Percentiles rank a stretch among this genome's conserved stretches.
phyloP scores from a whole-genome alignment of 1,284 basidiomycete species.

The Boletus smithii region DNA sequence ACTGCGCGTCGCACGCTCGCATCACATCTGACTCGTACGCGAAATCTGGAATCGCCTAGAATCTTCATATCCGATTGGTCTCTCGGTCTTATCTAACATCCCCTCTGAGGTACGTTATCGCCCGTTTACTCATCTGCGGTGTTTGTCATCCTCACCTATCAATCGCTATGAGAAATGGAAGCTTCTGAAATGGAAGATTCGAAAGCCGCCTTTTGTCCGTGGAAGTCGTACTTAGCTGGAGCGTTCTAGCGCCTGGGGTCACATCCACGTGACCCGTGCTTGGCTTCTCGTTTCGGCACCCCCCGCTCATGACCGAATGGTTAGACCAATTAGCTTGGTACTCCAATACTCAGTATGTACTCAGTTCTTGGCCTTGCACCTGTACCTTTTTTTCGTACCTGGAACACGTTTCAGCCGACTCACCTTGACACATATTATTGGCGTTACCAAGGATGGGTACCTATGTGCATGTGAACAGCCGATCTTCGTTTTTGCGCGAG shows the following conservation, averaged over 20 bases:
- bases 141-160: conserved; percentile 5
- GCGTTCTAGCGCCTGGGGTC: too few relatives aligned
- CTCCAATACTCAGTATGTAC: neutral
- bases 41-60: conserved; percentile 4
- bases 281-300: too few relatives aligned
- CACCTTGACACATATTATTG: neutral
- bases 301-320: too few relatives aligned
- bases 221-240: too few relatives aligned
- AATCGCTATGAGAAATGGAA: conserved; percentile 12
- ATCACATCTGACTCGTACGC: neutral
- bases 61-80: neutral
- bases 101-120: neutral
- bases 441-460: too few relatives aligned
- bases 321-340: too few relatives aligned
- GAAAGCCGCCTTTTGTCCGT: conserved; percentile 13
- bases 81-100: neutral
- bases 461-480: too few relatives aligned
- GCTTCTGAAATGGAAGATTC: neutral
- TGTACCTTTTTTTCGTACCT: conserved; percentile 9
- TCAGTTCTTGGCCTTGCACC: conserved; percentile 7
- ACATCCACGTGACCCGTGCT: too few relatives aligned
- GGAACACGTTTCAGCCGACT: neutral
- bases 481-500: neutral
- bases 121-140: neutral
- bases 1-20: conserved; percentile 4